These are phyloP conservation scores for Rosa persica DNA, from an alignment of 306 rosid species.

Conservation along the genomic window DNA sequence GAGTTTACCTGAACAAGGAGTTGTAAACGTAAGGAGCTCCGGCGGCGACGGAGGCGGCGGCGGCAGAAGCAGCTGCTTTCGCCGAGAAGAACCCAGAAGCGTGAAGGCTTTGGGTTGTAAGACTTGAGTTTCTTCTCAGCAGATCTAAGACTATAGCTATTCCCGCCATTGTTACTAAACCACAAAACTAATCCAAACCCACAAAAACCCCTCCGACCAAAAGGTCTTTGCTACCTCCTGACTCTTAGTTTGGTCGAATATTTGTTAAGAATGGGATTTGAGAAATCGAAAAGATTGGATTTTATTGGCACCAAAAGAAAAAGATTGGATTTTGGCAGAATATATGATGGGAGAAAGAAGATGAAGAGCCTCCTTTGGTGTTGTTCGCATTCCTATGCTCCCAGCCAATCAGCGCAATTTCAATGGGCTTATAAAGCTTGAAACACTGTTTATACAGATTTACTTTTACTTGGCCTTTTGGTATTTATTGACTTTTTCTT, in stretches of 20 bases:
- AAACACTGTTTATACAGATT: neutral
- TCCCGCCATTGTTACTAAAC: slow-evolving; percentile 62
- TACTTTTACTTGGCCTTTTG: no score
- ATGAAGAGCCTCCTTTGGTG: neutral
- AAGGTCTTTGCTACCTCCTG: neutral
- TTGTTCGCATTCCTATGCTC: no score
- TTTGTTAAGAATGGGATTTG: neutral
- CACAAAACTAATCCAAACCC: slow-evolving; percentile 14
- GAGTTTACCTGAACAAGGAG: slow-evolving; percentile 55
- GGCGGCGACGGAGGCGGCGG: slow-evolving; percentile 58
- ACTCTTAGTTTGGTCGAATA: neutral
- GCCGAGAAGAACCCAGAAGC: slow-evolving; percentile 66
- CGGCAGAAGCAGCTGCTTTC: slow-evolving; percentile 50
- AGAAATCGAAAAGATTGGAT: slow-evolving; percentile 10
- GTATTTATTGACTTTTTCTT: neutral
- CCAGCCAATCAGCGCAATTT: no score
- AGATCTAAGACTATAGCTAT: slow-evolving; percentile 70
- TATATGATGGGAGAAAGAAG: neutral
- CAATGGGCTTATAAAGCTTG: no score
- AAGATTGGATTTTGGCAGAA: neutral
- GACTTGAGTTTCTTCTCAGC: slow-evolving; percentile 53
- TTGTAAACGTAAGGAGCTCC: slow-evolving; percentile 59
- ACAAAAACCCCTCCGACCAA: neutral
- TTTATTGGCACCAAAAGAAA: neutral
- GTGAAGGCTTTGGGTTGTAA: slow-evolving; percentile 39